A percentile compares a stretch with the other conserved stretches of the same genome.
Evolutionary conservation across 768 basidiomycete genomes (phyloP).

Genomic region (Arthromyces matolae): DNA sequence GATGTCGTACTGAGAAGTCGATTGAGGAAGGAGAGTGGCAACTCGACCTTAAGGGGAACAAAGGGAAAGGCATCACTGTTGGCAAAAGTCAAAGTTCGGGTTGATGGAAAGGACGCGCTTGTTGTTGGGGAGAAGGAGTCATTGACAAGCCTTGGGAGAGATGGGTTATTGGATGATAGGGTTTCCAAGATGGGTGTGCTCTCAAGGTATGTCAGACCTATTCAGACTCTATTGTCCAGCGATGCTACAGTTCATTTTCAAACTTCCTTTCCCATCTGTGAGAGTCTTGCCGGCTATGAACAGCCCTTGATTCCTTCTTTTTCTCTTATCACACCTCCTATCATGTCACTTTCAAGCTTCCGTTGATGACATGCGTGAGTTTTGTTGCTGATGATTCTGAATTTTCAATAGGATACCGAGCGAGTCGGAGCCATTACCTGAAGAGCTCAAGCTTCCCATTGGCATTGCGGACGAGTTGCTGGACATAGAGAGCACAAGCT

Average conservation of each 20-base stretch:
- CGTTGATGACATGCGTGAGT: slow-evolving; percentile 7
- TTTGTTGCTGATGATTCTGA: slow-evolving; percentile 1
- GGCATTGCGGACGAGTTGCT: slow-evolving; percentile 60
- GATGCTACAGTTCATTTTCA: no score
- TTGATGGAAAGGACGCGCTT: slow-evolving; percentile 49
- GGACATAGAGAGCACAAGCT: slow-evolving; percentile 31
- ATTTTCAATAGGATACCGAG: slow-evolving; percentile 41
- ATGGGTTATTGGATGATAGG: slow-evolving; percentile 73
- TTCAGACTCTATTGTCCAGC: no score
- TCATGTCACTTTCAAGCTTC: not conserved
- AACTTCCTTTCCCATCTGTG: no score
- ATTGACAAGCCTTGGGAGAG: slow-evolving; percentile 64
- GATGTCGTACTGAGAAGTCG: slow-evolving; percentile 44
- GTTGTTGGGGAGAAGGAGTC: slow-evolving; percentile 77
- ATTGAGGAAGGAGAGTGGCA: slow-evolving; percentile 30
- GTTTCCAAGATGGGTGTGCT: slow-evolving; percentile 63
- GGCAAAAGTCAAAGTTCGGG: slow-evolving; percentile 32
- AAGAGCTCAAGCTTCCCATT: slow-evolving; percentile 56
- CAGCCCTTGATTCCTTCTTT: slow-evolving; percentile 6
- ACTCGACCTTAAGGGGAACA: slow-evolving; percentile 36
- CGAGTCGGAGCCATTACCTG: slow-evolving; percentile 56
- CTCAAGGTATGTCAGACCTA: slow-evolving; percentile 49
- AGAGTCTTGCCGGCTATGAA: no score
- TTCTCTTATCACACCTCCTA: slow-evolving; percentile 4
- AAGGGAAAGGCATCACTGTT: slow-evolving; percentile 20